A percentile compares a stretch with the other conserved stretches of the same genome.
These are phyloP conservation scores for Nitzschia putrida DNA, from an alignment of 108 stramenopile species.

Conservation along the genomic window DNA sequence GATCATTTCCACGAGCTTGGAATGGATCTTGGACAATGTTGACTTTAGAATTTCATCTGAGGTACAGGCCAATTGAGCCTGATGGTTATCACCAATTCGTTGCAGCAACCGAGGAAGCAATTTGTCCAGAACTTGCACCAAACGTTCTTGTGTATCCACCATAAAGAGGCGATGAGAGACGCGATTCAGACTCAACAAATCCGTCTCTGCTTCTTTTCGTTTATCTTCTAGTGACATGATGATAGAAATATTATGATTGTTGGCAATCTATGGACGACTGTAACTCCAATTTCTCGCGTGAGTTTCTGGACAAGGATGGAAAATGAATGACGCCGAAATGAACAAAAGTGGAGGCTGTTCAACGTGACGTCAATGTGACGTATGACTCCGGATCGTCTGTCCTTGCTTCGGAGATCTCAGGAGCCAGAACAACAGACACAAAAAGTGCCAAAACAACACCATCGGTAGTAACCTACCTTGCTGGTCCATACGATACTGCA, in stretches of 20 bases:
- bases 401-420: no score
- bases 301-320: not conserved
- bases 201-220: constrained; percentile 29
- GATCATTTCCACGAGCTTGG: constrained; percentile 72
- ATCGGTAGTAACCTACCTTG: no score
- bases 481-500: no score
- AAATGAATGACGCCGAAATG: not conserved
- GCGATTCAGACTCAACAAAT: constrained; percentile 59
- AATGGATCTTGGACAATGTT: constrained; percentile 58
- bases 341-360: no score
- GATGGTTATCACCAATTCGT: constrained; percentile 73
- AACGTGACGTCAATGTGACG: no score
- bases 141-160: constrained; percentile 49
- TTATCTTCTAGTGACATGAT: not conserved
- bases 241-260: not conserved
- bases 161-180: constrained; percentile 79
- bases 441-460: no score
- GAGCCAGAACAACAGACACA: no score
- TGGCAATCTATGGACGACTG: not conserved
- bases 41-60: constrained; percentile 3
- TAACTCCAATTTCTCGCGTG: not conserved
- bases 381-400: no score
- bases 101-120: constrained; percentile 70
- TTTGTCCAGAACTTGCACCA: constrained; percentile 61
- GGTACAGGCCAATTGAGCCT: constrained; percentile 15